Conservation (phyloP, 2,329 filamentous ascomycete genomes). For the Monosporascus sp. region DNA sequence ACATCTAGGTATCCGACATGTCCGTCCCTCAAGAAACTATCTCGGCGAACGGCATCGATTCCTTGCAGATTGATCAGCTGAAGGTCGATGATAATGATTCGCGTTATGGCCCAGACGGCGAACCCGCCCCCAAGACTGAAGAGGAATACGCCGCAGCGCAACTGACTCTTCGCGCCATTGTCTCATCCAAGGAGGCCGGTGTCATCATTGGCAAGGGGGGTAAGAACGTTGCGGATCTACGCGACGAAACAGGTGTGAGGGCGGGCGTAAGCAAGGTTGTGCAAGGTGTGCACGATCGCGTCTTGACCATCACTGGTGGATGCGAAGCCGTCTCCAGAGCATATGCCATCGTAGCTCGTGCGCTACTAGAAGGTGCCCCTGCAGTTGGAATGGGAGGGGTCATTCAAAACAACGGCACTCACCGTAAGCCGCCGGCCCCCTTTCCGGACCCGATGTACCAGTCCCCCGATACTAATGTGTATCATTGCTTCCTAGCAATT, state of each 20-base stretch:
- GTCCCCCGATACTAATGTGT: conserved; percentile 18
- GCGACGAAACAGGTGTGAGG: conserved; percentile 96
- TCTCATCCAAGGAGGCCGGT: conserved; percentile 97
- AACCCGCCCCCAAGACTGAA: conserved; percentile 82
- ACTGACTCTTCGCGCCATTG: conserved; percentile 92
- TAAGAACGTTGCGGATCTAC: conserved; percentile 95
- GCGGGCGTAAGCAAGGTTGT: conserved; percentile 99
- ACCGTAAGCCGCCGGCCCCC: conserved; percentile 62
- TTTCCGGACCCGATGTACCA: conserved; percentile 6
- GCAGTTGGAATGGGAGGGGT: conserved; percentile 95
- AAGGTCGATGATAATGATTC: conserved; percentile 58
- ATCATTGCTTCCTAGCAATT: conserved; percentile 58
- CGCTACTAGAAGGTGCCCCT: conserved; percentile 87
- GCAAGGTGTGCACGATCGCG: conserved; percentile 92
- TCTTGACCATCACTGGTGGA: conserved; percentile 88
- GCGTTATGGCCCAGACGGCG: conserved; percentile 67
- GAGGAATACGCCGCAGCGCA: conserved; percentile 93
- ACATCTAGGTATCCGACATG: conserved; percentile 41
- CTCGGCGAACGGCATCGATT: conserved; percentile 54
- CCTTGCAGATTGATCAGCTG: conserved; percentile 61
- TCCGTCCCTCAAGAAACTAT: conserved; percentile 56
- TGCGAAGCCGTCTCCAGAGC: conserved; percentile 86
- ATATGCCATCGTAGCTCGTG: conserved; percentile 88
- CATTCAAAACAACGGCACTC: conserved; percentile 81
- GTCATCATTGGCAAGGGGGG: conserved; percentile 99